Base-by-base conservation (phyloP, 2,329 filamentous ascomycete genomes). In the Elsinoe arachidis region DNA sequence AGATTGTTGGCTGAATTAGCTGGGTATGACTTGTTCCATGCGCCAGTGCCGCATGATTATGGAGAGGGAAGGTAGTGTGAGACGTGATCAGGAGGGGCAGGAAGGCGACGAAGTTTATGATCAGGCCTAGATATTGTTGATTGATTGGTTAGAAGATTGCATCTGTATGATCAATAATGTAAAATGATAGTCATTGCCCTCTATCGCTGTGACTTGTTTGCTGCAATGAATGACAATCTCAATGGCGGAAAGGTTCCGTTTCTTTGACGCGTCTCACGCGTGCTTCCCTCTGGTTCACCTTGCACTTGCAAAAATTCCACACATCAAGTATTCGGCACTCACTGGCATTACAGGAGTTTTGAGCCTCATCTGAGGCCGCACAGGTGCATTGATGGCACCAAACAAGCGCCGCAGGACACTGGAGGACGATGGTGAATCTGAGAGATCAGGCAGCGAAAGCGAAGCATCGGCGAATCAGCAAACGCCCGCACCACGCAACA, bases 391-490 rank as follows among this genome's bases (percentile, higher is more conserved):
- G 5, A 57, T 57, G 55, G 55, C 55, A 46, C 55, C 44, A 17
- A 57, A 46, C 23, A 57, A 57, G 55, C 43, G 55, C 26, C 43
- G 55, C 17, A 33, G 55, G 19, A 41, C 43, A n/a, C 9, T 37
- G 11, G 43, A 69, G 39, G 58, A 59, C 19, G 38, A 49, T 17
- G 55, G 35, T 26, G 52, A 60, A 41, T 26, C 47, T 30, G 54
- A 59, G 17, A 39, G 33, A 39, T 69, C 70, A 44, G 70, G 72
- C 59, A 66, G 70, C 49, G 68, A 67, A 61, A 70, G 17, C n/a
- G 39, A 37, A 38, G 35, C 49, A 11, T 10, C 33, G 15, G 14
- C 26, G 5, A 26, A 26, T 14, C 51, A 34, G 51, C 53, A 43
- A 39, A 19, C 17, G 23, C 11, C 21, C 7, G 10, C 26, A n/a